phyloP scores from a whole-genome alignment of 1,284 basidiomycete species.

The Malassezia slooffiae region DNA sequence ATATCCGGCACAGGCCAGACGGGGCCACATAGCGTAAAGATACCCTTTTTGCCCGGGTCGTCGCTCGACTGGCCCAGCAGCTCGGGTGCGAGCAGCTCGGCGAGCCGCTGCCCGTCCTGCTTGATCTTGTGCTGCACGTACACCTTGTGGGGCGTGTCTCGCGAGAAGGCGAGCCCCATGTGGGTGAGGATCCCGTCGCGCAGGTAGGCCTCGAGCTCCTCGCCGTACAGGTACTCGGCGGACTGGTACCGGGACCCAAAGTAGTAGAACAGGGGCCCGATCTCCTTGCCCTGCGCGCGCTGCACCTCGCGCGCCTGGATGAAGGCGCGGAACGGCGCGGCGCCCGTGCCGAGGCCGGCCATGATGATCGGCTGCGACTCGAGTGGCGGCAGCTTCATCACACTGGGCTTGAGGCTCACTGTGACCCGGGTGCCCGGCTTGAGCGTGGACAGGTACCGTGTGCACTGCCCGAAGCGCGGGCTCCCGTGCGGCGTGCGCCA shows the following conservation, averaged over 20 bases:
- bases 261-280: conserved; percentile 91
- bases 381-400: conserved; percentile 92
- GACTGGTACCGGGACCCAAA: conserved; percentile 92
- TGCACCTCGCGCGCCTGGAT: conserved; percentile 85
- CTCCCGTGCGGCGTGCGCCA: conserved; percentile 74
- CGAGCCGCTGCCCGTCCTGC: conserved; percentile 69
- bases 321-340: conserved; percentile 96
- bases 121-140: conserved; percentile 99
- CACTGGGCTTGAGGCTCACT: conserved; percentile 93
- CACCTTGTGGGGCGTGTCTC: conserved; percentile 77
- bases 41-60: conserved; percentile 46
- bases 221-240: conserved; percentile 91
- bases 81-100: conserved; percentile 48
- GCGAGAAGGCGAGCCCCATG: conserved; percentile 89
- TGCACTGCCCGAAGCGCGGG: conserved; percentile 84
- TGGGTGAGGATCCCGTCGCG: conserved; percentile 71
- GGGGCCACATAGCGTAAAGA: conserved; percentile 93
- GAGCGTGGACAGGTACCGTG: conserved; percentile 77
- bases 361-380: conserved; percentile 86
- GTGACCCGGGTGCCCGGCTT: conserved; percentile 82
- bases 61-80: conserved; percentile 50
- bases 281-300: conserved; percentile 61
- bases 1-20: conserved; percentile 98
- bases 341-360: conserved; percentile 94
- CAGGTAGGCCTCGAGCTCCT: conserved; percentile 62